Evolutionary conservation across 768 basidiomycete genomes (phyloP).

Genomic region (Imleria badia): DNA sequence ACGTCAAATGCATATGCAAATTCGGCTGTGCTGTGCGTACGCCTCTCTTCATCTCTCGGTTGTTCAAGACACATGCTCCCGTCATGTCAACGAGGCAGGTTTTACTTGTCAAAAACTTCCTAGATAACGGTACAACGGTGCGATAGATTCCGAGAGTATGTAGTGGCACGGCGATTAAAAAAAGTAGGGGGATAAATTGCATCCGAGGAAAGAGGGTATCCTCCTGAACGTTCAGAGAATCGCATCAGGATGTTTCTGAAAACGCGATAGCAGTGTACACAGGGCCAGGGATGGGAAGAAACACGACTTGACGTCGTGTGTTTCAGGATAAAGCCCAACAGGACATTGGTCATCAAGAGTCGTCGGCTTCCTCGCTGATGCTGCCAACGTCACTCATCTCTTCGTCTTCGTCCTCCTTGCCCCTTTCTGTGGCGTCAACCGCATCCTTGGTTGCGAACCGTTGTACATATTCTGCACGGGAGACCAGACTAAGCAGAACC

Average conservation of each 20-base stretch:
- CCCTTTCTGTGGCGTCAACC: conserved; percentile 68
- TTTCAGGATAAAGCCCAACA: conserved; percentile 3
- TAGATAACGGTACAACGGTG: conserved; percentile 35
- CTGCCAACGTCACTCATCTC: conserved; percentile 89
- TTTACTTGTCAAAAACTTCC: conserved; percentile 19
- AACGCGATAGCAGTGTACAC: conserved; percentile 17
- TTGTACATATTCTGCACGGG: conserved; percentile 84
- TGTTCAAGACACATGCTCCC: not conserved
- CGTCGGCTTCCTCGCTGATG: conserved; percentile 61
- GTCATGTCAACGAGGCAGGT: conserved; percentile 11
- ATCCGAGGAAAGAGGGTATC: conserved; percentile 28
- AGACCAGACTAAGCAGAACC: not conserved
- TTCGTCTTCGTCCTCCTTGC: conserved; percentile 70
- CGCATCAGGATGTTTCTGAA: conserved; percentile 15
- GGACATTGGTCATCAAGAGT: conserved; percentile 34
- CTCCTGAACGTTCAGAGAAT: conserved; percentile 18
- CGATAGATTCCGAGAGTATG: conserved; percentile 24
- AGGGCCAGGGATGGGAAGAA: conserved; percentile 6
- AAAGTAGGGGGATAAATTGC: conserved; percentile 15
- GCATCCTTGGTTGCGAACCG: conserved; percentile 91
- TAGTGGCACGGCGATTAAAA: conserved; percentile 22
- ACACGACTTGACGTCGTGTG: conserved; percentile 10
- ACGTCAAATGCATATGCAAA: conserved; percentile 1
- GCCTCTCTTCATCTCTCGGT: not conserved
- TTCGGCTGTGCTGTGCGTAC: conserved; percentile 1